Evolutionary conservation across 805 yeast genomes (phyloP).

Genomic region (Dipodascus geniculatus): DNA sequence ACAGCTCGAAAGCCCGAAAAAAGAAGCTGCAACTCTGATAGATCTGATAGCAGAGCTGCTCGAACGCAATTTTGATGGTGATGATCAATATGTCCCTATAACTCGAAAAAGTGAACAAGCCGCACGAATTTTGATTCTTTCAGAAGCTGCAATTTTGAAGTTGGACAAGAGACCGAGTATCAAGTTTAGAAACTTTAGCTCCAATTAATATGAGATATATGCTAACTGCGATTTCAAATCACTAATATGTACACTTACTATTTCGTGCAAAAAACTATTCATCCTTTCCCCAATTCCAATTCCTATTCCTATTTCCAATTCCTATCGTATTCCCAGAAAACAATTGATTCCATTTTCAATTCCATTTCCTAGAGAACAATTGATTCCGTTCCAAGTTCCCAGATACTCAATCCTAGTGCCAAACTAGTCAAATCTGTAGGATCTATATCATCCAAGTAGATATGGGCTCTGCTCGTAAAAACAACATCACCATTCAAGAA

Average conservation of each 20-base stretch:
- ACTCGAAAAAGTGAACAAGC: background rate
- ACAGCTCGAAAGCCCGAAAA: background rate
- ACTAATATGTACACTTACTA: too few relatives aligned
- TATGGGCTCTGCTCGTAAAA: conserved; percentile 29
- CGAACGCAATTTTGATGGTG: background rate
- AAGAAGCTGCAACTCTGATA: background rate
- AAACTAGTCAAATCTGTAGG: conserved; percentile 34
- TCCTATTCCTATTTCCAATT: too few relatives aligned
- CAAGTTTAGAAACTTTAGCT: background rate
- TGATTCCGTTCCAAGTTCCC: too few relatives aligned
- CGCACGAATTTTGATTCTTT: background rate
- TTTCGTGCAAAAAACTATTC: too few relatives aligned
- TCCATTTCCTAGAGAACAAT: too few relatives aligned
- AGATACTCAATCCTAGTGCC: conserved; percentile 39
- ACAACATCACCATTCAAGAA: conserved; percentile 1
- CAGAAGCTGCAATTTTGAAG: background rate
- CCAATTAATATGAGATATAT: background rate
- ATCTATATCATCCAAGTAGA: conserved; percentile 70
- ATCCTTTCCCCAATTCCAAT: background rate
- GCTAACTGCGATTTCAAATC: too few relatives aligned
- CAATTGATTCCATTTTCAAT: too few relatives aligned
- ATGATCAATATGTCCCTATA: background rate
- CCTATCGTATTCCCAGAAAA: too few relatives aligned
- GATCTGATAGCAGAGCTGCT: background rate
- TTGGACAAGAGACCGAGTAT: background rate